Conservation (phyloP, 768 basidiomycete genomes). For the Leccinum broughii region DNA sequence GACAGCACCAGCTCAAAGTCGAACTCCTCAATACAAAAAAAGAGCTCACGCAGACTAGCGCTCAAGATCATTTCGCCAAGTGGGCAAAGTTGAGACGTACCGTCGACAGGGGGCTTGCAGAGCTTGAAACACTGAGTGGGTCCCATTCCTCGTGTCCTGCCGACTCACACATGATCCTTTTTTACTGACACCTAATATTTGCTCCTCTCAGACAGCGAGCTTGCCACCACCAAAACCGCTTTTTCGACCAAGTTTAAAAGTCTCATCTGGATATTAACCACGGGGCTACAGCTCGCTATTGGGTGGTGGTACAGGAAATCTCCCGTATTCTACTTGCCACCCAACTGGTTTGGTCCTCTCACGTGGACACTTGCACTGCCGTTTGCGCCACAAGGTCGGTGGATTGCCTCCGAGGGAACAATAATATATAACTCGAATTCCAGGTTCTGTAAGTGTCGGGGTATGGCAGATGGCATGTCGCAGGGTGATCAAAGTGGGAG, state of each 20-base stretch:
- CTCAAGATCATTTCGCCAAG: conserved; percentile 97
- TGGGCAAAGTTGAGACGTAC: conserved; percentile 93
- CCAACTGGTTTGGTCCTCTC: conserved; percentile 86
- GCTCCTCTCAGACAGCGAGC: conserved; percentile 59
- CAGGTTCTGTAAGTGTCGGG: conserved; percentile 90
- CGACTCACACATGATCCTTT: not conserved
- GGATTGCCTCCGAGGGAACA: not conserved
- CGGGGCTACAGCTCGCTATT: conserved; percentile 78
- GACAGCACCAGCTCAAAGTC: conserved; percentile 73
- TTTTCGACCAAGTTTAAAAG: conserved; percentile 75
- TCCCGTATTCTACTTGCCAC: conserved; percentile 93
- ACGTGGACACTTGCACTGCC: conserved; percentile 89
- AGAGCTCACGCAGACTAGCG: conserved; percentile 85
- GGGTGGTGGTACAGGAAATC: conserved; percentile 90
- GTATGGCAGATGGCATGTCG: conserved; percentile 96
- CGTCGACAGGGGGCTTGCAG: conserved; percentile 88
- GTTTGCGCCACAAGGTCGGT: conserved; percentile 81
- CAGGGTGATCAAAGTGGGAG: conserved; percentile 76
- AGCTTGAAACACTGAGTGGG: conserved; percentile 91
- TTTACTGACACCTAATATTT: conserved; percentile 3
- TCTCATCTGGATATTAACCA: conserved; percentile 80
- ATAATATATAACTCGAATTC: conserved; percentile 1
- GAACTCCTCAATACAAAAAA: conserved; percentile 80
- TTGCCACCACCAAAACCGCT: conserved; percentile 55
- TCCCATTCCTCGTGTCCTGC: conserved; percentile 14